Conservation (phyloP, 805 yeast species). For the Soucietia sequanensis region DNA sequence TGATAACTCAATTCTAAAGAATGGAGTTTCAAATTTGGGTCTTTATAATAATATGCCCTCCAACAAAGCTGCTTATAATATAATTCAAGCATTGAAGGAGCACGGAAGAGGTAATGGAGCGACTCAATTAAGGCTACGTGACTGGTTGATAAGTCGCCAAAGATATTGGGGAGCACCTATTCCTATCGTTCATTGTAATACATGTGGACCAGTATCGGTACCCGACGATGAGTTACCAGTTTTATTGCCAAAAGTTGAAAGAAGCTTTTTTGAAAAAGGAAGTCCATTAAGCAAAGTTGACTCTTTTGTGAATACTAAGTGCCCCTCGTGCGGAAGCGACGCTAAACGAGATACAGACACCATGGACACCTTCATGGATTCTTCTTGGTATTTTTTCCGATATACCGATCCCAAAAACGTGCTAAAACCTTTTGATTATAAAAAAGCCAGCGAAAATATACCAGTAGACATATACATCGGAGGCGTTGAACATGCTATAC, state of each 20-base stretch:
- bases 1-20: slow-evolving; percentile 21
- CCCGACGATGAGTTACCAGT: slow-evolving; percentile 89
- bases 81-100: slow-evolving; percentile 42
- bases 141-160: slow-evolving; percentile 94
- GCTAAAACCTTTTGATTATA: slow-evolving; percentile 50
- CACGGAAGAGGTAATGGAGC: slow-evolving; percentile 44
- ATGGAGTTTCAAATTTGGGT: slow-evolving; percentile 30
- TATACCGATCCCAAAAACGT: slow-evolving; percentile 72
- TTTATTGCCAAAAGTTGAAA: slow-evolving; percentile 59
- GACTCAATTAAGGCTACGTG: slow-evolving; percentile 68
- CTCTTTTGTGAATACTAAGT: slow-evolving; percentile 67
- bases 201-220: slow-evolving; percentile 90
- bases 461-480: slow-evolving; percentile 94
- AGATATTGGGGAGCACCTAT: slow-evolving; percentile 99
- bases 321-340: slow-evolving; percentile 75
- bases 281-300: slow-evolving; percentile 55
- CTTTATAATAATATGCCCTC: slow-evolving; percentile 48
- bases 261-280: slow-evolving; percentile 63
- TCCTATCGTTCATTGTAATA: slow-evolving; percentile 84
- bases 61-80: slow-evolving; percentile 49
- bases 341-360: slow-evolving; percentile 95
- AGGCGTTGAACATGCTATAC: slow-evolving; percentile 95
- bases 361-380: slow-evolving; percentile 98
- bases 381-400: slow-evolving; percentile 94
- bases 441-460: slow-evolving; percentile 50